Percentiles rank a stretch among this genome's conserved stretches.
Conservation (phyloP, 1,139 yeast genomes). For the Pichia sp. region DNA sequence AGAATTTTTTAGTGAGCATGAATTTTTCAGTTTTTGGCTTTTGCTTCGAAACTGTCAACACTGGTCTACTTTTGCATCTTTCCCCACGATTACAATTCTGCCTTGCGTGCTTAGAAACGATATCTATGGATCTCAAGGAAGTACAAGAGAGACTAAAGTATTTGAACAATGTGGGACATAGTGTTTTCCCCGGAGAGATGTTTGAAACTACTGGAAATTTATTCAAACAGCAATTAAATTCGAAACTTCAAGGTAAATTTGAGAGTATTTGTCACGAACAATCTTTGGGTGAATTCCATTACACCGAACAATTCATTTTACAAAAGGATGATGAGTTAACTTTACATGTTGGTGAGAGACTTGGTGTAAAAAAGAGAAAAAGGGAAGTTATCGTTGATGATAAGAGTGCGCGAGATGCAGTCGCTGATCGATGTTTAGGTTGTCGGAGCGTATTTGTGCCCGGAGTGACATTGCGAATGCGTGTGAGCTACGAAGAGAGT, state of each 20-base stretch:
- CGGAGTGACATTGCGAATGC: too few relatives aligned
- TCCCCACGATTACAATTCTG: too few relatives aligned
- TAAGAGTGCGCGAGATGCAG: not conserved
- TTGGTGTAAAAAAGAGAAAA: not conserved
- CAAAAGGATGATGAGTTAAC: constrained; percentile 1
- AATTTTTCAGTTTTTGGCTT: too few relatives aligned
- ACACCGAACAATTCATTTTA: too few relatives aligned
- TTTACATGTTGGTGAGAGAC: not conserved
- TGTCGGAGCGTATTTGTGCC: constrained; percentile 12
- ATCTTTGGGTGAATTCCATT: not conserved
- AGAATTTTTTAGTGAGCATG: too few relatives aligned
- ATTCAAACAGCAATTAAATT: constrained; percentile 6
- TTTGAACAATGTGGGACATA: not conserved
- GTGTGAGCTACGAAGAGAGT: too few relatives aligned
- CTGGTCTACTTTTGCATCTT: too few relatives aligned
- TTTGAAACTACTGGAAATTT: too few relatives aligned
- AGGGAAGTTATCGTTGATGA: not conserved
- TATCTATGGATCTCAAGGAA: too few relatives aligned
- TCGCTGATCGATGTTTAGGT: constrained; percentile 46
- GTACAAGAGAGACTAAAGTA: not conserved
- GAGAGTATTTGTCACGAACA: constrained; percentile 1
- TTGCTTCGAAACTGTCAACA: too few relatives aligned
- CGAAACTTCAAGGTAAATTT: constrained; percentile 3
- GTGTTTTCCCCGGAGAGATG: too few relatives aligned
- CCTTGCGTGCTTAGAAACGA: too few relatives aligned